Conservation (phyloP, 345 rosid species). For the Eucalyptus pauciflora region DNA sequence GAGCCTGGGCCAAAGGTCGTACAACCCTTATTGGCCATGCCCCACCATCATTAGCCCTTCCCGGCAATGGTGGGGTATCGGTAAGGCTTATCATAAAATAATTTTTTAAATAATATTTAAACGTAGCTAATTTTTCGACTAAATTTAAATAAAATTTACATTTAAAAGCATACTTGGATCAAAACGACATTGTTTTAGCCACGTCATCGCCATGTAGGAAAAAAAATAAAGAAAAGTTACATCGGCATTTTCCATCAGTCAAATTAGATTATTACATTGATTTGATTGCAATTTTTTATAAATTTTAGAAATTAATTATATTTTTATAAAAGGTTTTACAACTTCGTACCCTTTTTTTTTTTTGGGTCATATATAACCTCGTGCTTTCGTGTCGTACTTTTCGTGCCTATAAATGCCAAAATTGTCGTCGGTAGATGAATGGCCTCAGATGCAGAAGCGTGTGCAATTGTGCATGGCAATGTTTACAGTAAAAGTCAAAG, state of each 20-base stretch:
- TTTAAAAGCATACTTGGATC: not conserved
- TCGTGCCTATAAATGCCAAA: not conserved
- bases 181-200: rapidly evolving
- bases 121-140: too few species aligned
- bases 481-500: not conserved
- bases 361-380: too few species aligned
- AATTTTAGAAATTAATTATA: too few species aligned
- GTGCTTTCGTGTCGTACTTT: not conserved
- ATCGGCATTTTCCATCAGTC: not conserved
- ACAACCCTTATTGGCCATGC: not conserved
- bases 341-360: not conserved
- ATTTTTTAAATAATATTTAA: too few species aligned
- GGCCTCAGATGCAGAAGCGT: not conserved
- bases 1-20: rapidly evolving
- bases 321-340: too few species aligned
- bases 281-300: too few species aligned
- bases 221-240: too few species aligned
- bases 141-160: too few species aligned
- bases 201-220: rapidly evolving
- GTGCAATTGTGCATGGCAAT: not conserved
- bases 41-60: not conserved
- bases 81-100: not conserved
- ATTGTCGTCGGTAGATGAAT: not conserved
- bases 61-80: rapidly evolving
- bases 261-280: too few species aligned